Evolutionary conservation across 768 basidiomycete species (phyloP).

Genomic region (Tulasnella sp.): DNA sequence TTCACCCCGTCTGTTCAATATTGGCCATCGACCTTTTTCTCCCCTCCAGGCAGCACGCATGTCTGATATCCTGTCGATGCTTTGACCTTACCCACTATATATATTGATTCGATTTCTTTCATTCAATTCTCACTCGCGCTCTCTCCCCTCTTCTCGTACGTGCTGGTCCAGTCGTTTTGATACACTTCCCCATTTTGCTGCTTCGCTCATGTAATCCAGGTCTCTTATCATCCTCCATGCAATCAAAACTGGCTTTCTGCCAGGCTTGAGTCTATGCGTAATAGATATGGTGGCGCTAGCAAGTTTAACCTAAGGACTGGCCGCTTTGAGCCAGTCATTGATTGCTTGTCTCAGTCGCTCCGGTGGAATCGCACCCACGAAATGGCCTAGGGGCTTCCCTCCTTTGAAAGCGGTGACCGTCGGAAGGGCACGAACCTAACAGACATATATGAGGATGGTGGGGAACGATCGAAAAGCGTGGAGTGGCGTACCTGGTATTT

Average conservation of each 20-base stretch:
- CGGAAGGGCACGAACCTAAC: slow-evolving; percentile 59
- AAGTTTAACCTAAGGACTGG: slow-evolving; percentile 20
- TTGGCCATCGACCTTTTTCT: neutral
- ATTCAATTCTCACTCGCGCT: neutral
- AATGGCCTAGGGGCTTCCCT: slow-evolving; percentile 45
- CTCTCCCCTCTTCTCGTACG: too few species aligned
- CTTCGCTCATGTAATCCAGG: slow-evolving; percentile 4
- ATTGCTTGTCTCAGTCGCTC: slow-evolving; percentile 36
- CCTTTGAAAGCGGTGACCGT: slow-evolving; percentile 68
- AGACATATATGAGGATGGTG: neutral
- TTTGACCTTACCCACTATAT: neutral
- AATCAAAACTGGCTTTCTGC: too few species aligned
- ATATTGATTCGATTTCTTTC: neutral
- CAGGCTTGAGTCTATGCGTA: neutral
- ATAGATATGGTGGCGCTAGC: neutral
- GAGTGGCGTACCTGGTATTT: slow-evolving; percentile 35
- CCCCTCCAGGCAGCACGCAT: neutral
- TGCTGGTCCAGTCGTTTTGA: slow-evolving; percentile 10
- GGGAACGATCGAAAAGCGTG: neutral
- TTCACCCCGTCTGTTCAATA: neutral
- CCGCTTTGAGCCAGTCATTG: slow-evolving; percentile 27
- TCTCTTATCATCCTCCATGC: neutral
- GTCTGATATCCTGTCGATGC: slow-evolving; percentile 3
- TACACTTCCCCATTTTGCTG: neutral
- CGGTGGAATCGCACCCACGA: slow-evolving; percentile 47